Conservation (phyloP, 768 basidiomycete species). For the Gloeopeniophorella convolvens region DNA sequence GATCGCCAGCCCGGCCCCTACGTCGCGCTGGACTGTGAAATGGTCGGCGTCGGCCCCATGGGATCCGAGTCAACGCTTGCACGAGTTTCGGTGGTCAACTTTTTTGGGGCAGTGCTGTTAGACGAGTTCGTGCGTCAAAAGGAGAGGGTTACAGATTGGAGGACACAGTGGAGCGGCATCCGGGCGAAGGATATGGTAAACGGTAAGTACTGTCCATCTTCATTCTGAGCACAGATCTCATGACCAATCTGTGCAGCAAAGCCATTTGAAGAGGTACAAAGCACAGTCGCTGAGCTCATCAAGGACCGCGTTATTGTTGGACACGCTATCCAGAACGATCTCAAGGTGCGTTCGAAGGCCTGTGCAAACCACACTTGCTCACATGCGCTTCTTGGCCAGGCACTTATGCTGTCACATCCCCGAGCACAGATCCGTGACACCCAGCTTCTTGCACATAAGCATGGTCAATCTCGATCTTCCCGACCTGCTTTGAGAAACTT, state of each 20-base stretch:
- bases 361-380: not conserved
- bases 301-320: slow-evolving; percentile 80
- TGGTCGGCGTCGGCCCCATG: slow-evolving; percentile 91
- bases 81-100: slow-evolving; percentile 87
- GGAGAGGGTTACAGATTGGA: slow-evolving; percentile 87
- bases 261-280: slow-evolving; percentile 73
- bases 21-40: slow-evolving; percentile 90
- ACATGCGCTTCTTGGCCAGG: slow-evolving; percentile 31
- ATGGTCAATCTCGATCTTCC: slow-evolving; percentile 54
- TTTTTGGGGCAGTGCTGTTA: slow-evolving; percentile 67
- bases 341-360: slow-evolving; percentile 50
- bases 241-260: slow-evolving; percentile 43
- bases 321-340: slow-evolving; percentile 87
- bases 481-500: slow-evolving; percentile 74
- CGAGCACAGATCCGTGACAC: slow-evolving; percentile 61
- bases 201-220: slow-evolving; percentile 36
- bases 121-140: slow-evolving; percentile 84
- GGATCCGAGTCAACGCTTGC: slow-evolving; percentile 81
- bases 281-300: slow-evolving; percentile 66
- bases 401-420: slow-evolving; percentile 67
- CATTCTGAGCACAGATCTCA: not conserved
- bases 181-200: slow-evolving; percentile 64
- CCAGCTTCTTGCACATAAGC: slow-evolving; percentile 52
- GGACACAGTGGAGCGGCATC: slow-evolving; percentile 87
- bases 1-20: slow-evolving; percentile 50